Conservation (phyloP, 2,329 filamentous ascomycete species). For the Plectosphaerella plurivora region DNA sequence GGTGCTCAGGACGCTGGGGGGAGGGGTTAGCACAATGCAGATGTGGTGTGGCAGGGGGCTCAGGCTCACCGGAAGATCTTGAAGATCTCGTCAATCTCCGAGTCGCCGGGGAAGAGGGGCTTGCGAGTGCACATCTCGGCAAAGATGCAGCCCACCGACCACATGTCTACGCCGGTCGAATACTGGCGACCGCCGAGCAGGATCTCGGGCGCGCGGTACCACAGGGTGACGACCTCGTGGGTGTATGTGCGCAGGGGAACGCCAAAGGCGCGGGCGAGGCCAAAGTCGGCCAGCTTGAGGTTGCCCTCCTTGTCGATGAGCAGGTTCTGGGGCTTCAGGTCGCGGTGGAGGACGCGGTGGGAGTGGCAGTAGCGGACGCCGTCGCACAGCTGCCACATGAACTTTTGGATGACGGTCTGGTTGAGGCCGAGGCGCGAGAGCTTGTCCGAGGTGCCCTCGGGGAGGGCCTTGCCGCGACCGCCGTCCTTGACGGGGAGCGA, state of each 20-base stretch:
- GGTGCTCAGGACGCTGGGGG: conserved; percentile 69
- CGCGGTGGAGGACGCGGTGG: conserved; percentile 81
- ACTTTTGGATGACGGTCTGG: conserved; percentile 82
- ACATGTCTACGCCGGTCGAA: conserved; percentile 93
- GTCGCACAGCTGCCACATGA: conserved; percentile 83
- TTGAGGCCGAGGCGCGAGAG: conserved; percentile 68
- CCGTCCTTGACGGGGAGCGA: conserved; percentile 78
- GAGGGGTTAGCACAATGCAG: background rate
- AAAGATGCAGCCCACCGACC: conserved; percentile 92
- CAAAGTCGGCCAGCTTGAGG: conserved; percentile 87
- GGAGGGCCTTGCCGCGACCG: conserved; percentile 78
- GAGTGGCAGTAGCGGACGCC: conserved; percentile 86
- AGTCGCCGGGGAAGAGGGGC: conserved; percentile 87
- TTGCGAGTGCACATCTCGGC: conserved; percentile 95
- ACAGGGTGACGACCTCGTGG: conserved; percentile 90
- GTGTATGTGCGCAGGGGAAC: conserved; percentile 89
- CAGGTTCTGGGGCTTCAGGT: conserved; percentile 87
- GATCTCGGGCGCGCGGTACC: conserved; percentile 90
- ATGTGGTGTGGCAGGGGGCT: no score
- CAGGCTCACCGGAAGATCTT: conserved; percentile 83
- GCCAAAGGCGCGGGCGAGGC: conserved; percentile 83
- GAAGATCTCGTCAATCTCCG: conserved; percentile 86
- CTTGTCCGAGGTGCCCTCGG: conserved; percentile 65
- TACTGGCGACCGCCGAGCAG: conserved; percentile 87
- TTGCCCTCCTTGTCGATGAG: conserved; percentile 84